phyloP scores from a whole-genome alignment of 2,329 filamentous ascomycete genomes.

The Talaromyces sp. region DNA sequence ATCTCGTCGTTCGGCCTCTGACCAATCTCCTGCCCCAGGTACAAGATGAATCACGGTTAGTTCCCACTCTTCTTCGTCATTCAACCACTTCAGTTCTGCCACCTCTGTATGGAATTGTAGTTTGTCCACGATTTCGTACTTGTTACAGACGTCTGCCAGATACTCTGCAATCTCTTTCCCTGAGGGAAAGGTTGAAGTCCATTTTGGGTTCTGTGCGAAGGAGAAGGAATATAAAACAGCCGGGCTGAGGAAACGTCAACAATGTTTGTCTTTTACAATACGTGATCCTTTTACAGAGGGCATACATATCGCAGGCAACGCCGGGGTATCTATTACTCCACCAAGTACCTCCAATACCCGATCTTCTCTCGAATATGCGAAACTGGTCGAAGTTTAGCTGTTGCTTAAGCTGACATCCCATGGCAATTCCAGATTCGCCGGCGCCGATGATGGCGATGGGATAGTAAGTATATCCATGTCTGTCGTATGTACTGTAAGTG shows the following conservation, averaged over 20 bases:
- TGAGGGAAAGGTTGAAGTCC: constrained; percentile 49
- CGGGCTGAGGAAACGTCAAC: constrained; percentile 40
- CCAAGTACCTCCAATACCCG: constrained; percentile 63
- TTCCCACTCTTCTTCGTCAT: constrained; percentile 55
- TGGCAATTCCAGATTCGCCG: constrained; percentile 61
- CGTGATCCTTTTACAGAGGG: neutral
- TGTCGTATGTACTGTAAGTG: constrained; percentile 38
- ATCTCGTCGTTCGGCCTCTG: constrained; percentile 45
- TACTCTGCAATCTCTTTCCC: constrained; percentile 53
- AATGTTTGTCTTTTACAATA: neutral
- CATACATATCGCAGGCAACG: constrained; percentile 55
- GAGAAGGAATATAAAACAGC: constrained; percentile 57
- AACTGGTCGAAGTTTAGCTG: constrained; percentile 59
- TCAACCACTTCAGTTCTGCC: constrained; percentile 51
- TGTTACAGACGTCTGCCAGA: constrained; percentile 52
- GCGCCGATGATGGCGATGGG: constrained; percentile 59
- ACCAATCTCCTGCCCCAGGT: constrained; percentile 54
- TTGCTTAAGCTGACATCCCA: constrained; percentile 58
- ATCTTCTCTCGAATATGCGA: constrained; percentile 58
- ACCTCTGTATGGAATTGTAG: constrained; percentile 59
- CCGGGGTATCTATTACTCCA: constrained; percentile 61
- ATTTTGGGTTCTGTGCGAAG: constrained; percentile 52
- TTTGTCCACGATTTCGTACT: constrained; percentile 54
- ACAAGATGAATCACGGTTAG: constrained; percentile 51
- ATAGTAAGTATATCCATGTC: constrained; percentile 43